Evolutionary conservation across 768 basidiomycete genomes (phyloP), one percentile per base, ranked within the genome.

Genomic region (Mycena metata): DNA sequence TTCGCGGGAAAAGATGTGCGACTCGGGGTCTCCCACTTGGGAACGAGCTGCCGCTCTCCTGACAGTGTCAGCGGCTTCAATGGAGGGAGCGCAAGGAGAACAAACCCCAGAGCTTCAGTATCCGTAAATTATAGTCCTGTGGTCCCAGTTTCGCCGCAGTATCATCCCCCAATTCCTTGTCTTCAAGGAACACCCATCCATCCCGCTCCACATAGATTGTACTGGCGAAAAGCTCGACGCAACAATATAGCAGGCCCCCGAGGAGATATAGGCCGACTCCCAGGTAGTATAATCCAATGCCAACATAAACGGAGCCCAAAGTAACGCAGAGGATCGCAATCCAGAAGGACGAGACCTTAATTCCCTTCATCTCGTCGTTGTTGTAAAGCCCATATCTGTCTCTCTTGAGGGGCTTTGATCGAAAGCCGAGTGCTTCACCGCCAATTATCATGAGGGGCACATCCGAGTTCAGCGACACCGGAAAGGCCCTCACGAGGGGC

Each of bases 41-140:
- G 63, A 57, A 57, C 36, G 23, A 64, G 63, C 46, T 64, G 63
- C 3, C 55, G 55, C 15, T 64, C 45, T 15, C 63, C 63, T 64
- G 15, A 21, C n/a, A 16, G 17, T 16, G n/a, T 54, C n/a, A 45
- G n/a, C 11, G 15, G 8, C 9, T 12, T 35, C 16, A 4, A 57
- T 3, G n/a, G n/a, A n/a, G n/a, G n/a, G 50, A 56, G 7, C 7
- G 46, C 17, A 56, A 56, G n/a, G 36, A 56, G 3, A 9, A 47
- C 35, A 11, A 41, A 55, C 73, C 72, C 73, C 73, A 73, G 17
- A 42, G 24, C 15, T 21, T 56, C 21, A 74, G 24, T 0, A n/a
- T 15, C 0, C 45, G 26, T 8, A 74, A 46, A 12, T 58, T 49
- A 21, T 42, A 36, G 41, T 74, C 73, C 47, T 64, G 52, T 12